Conservation (phyloP, 164 flowering plant genomes). For the Magnolia changhungtana region DNA sequence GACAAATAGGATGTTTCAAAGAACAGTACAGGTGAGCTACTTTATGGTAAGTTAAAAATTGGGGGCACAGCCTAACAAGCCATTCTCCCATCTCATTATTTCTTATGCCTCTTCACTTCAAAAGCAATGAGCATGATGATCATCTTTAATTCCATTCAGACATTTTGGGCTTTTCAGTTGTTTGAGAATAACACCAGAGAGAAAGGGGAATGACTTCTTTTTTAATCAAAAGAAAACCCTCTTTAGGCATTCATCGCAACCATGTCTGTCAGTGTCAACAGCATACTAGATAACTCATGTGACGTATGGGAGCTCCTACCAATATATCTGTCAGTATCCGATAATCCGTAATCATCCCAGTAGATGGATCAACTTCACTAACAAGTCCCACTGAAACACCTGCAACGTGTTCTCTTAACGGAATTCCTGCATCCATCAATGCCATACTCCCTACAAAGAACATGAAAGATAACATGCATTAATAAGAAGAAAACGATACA, state of each 20-base stretch:
- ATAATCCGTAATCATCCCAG: slow-evolving; percentile 68
- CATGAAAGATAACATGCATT: neutral
- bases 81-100: too few species aligned
- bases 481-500: too few species aligned
- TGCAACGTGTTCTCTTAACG: slow-evolving; percentile 82
- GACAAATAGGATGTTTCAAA: neutral
- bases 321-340: slow-evolving; percentile 90
- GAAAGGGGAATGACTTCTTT: neutral
- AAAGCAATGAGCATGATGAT: neutral
- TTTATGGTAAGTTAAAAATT: neutral
- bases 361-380: slow-evolving; percentile 73
- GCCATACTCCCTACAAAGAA: slow-evolving; percentile 83
- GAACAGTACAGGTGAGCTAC: too few species aligned
- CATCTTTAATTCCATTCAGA: neutral
- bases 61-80: neutral
- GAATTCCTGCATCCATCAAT: slow-evolving; percentile 98
- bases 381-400: slow-evolving; percentile 97
- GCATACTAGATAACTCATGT: neutral
- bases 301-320: slow-evolving; percentile 39
- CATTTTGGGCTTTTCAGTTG: neutral
- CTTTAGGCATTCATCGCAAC: neutral
- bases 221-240: neutral
- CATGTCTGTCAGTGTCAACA: neutral
- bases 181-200: neutral
- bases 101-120: too few species aligned